Evolutionary conservation across 768 basidiomycete genomes (phyloP), one percentile per base, ranked within the genome.

Genomic region (Rhizopogon vulgaris): DNA sequence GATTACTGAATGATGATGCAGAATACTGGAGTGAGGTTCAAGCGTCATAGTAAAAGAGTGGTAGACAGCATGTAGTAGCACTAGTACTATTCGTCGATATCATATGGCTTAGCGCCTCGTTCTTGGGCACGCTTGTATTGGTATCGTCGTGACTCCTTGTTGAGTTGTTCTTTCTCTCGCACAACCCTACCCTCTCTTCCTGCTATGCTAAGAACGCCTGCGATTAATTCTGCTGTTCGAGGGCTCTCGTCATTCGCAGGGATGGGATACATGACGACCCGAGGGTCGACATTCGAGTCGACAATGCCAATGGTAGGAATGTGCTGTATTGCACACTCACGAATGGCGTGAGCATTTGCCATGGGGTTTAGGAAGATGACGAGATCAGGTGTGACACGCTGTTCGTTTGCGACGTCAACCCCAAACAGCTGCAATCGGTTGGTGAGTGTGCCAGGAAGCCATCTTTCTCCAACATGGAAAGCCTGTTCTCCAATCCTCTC

Each of bases 191-290:
- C 87, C 63, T 91, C 87, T 54, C 81, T 74, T 2, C 92, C 87
- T 2, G 96, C 96, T 54, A 96, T 78, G 58, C 92, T 91, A 52
- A 99, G 72, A 8, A 96, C 82, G 10, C 95, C 95, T 1, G 86
- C 83, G 52, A 99, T 79, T 38, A 99, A 73, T 62, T 98, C 95
- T 40, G 92, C 91, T 14, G 94, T 87, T 41, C 94, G 80, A 9
- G 86, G 78, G 63, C 83, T 92, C 71, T 99, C 96, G 71, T 95
- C 92, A 68, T 98, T 99, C n/a, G 91, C 94, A 0, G 94, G 94
- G 63, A 99, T 97, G 39, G 96, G 88, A 68, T 96, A 98, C 79
- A 97, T 96, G 56, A 99, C 94, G 37, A 93, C 77, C 24, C 96
- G 84, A 5, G 96, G 96, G 71, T 99, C 96, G 39, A 84, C 88